Conservation (phyloP, 2,329 filamentous ascomycete genomes). For the Colletotrichum nymphaeae region DNA sequence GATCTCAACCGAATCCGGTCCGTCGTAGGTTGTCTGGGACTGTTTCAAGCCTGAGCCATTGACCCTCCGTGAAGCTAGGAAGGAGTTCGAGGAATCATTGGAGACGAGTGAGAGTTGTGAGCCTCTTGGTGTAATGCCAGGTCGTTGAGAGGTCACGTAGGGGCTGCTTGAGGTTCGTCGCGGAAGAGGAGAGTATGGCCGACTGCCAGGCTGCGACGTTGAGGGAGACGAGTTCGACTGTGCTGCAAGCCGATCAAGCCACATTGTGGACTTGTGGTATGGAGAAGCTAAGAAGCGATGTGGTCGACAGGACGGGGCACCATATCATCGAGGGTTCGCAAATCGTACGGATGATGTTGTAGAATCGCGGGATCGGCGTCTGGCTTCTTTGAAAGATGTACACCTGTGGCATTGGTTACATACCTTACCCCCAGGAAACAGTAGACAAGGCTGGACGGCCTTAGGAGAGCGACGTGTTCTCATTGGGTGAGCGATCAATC, state of each 20-base stretch:
- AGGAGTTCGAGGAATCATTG: conserved; percentile 80
- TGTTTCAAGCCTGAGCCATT: conserved; percentile 79
- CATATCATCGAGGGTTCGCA: conserved; percentile 12
- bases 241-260: conserved; percentile 87
- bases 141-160: conserved; percentile 74
- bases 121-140: conserved; percentile 75
- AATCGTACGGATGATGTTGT: neutral
- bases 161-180: conserved; percentile 76
- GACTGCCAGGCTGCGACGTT: conserved; percentile 65
- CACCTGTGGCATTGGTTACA: conserved; percentile 3
- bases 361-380: neutral
- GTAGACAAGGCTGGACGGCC: conserved; percentile 25
- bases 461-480: conserved; percentile 14
- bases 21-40: conserved; percentile 60
- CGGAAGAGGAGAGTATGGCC: conserved; percentile 78
- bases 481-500: conserved; percentile 9
- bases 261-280: conserved; percentile 67
- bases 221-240: conserved; percentile 71
- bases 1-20: conserved; percentile 77
- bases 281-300: conserved; percentile 32
- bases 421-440: neutral
- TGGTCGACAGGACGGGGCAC: neutral
- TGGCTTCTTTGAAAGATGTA: conserved; percentile 20
- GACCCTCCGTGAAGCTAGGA: conserved; percentile 73
- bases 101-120: conserved; percentile 84